These are phyloP conservation scores for Triadica sebifera DNA, from an alignment of 345 rosid genomes.

Conservation along the genomic window DNA sequence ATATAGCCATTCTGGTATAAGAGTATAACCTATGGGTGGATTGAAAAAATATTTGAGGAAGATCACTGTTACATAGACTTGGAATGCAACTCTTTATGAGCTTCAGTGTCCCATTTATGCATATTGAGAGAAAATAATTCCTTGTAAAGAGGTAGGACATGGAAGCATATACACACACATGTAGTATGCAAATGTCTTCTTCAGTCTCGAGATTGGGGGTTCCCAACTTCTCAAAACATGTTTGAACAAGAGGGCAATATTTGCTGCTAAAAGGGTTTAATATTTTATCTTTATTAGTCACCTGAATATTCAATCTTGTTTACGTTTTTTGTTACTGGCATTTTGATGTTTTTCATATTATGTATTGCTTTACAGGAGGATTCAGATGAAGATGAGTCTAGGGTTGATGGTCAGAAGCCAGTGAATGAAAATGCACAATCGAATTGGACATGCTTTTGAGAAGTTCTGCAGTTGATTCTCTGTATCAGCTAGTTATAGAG, in stretches of 20 bases:
- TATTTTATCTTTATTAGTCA: neutral
- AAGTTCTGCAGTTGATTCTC: constrained; percentile 42
- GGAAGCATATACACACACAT: neutral
- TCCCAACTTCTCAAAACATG: neutral
- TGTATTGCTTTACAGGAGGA: constrained; percentile 34
- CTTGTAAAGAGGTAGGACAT: neutral
- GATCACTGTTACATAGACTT: neutral
- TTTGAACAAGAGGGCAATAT: neutral
- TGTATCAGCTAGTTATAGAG: constrained; percentile 51
- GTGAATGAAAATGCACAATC: constrained; percentile 32
- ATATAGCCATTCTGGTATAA: neutral
- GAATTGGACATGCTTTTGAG: constrained; percentile 38
- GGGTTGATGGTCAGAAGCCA: constrained; percentile 34
- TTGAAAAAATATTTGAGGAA: neutral
- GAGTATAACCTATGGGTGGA: neutral
- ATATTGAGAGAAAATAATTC: neutral
- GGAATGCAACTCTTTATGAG: neutral
- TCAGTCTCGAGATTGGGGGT: neutral
- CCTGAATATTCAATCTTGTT: neutral
- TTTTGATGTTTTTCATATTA: neutral
- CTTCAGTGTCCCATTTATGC: neutral
- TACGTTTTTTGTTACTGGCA: constrained; percentile 8
- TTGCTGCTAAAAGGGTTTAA: neutral
- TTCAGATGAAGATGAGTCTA: constrained; percentile 46
- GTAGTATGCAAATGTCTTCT: neutral